phyloP scores from a whole-genome alignment of 352 stramenopile species.

The Globisporangium lucens region DNA sequence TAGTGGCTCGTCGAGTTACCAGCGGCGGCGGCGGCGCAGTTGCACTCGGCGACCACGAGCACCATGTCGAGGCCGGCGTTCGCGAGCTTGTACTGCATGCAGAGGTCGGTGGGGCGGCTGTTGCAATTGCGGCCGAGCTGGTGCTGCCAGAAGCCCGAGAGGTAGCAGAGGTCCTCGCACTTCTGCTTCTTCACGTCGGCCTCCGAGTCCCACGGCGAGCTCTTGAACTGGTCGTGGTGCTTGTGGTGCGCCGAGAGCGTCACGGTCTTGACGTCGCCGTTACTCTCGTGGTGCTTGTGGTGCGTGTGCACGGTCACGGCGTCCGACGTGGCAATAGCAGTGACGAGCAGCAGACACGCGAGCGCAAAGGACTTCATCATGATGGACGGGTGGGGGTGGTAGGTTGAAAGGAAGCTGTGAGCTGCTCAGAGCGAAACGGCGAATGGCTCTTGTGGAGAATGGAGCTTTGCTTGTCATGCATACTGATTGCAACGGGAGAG shows the following conservation, averaged over 20 bases:
- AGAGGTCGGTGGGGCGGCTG: slow-evolving; percentile 48
- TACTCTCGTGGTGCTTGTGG: slow-evolving; percentile 1
- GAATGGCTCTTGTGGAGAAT: slow-evolving; percentile 1
- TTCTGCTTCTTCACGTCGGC: slow-evolving; percentile 40
- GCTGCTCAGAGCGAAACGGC: background rate
- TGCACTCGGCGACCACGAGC: slow-evolving; percentile 54
- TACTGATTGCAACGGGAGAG: background rate
- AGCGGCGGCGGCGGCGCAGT: slow-evolving; percentile 19
- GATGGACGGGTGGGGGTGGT: background rate
- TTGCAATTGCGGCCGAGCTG: slow-evolving; percentile 61
- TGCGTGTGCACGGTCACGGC: background rate
- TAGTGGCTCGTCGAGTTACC: slow-evolving; percentile 3
- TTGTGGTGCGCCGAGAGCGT: background rate
- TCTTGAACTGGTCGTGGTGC: slow-evolving; percentile 37
- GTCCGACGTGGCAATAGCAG: background rate
- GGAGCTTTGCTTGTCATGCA: background rate
- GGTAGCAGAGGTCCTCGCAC: slow-evolving; percentile 57
- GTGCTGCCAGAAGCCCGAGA: slow-evolving; percentile 56
- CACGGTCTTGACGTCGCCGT: background rate
- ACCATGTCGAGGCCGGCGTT: slow-evolving; percentile 46
- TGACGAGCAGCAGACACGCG: background rate
- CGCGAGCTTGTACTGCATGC: slow-evolving; percentile 53
- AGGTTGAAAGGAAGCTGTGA: no score
- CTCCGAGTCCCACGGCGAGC: slow-evolving; percentile 65
- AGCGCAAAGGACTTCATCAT: background rate